A percentile compares a stretch with the other conserved stretches of the same genome.
Evolutionary conservation across 2,329 filamentous ascomycete genomes (phyloP).

Genomic region (Onygena corvina): DNA sequence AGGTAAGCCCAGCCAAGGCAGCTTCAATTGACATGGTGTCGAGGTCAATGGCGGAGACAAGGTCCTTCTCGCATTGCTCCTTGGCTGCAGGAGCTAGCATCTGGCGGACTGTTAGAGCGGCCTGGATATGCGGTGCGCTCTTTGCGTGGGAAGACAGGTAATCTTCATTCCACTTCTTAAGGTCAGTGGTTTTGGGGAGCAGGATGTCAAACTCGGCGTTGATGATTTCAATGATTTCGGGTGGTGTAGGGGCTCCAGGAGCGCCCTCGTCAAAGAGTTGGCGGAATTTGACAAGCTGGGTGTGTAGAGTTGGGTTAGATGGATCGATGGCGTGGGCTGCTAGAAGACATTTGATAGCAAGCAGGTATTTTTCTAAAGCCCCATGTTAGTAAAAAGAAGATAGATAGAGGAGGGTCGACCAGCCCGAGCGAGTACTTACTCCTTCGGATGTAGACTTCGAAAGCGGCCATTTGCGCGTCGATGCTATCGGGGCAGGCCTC

Average conservation of each 20-base stretch:
- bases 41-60: constrained; percentile 48
- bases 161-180: constrained; percentile 53
- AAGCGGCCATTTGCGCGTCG: constrained; percentile 71
- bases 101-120: constrained; percentile 49
- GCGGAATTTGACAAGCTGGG: constrained; percentile 60
- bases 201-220: constrained; percentile 54
- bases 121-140: constrained; percentile 51
- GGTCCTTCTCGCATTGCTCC: constrained; percentile 47
- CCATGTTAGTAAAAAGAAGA: background rate
- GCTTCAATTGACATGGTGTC: constrained; percentile 43
- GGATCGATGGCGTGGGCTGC: constrained; percentile 58
- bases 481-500: constrained; percentile 71
- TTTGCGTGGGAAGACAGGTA: constrained; percentile 52
- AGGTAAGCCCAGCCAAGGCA: constrained; percentile 43
- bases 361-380: constrained; percentile 63
- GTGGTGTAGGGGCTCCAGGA: constrained; percentile 44
- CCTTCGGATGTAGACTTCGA: constrained; percentile 76
- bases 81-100: constrained; percentile 47
- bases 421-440: constrained; percentile 47
- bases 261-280: constrained; percentile 44
- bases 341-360: constrained; percentile 75
- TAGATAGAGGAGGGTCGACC: background rate
- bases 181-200: constrained; percentile 44
- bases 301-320: constrained; percentile 59
- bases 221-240: constrained; percentile 57